Percentiles rank a stretch among this genome's conserved stretches.
phyloP scores from a whole-genome alignment of 2,329 filamentous ascomycete species.

The Thielaviopsis musarum region DNA sequence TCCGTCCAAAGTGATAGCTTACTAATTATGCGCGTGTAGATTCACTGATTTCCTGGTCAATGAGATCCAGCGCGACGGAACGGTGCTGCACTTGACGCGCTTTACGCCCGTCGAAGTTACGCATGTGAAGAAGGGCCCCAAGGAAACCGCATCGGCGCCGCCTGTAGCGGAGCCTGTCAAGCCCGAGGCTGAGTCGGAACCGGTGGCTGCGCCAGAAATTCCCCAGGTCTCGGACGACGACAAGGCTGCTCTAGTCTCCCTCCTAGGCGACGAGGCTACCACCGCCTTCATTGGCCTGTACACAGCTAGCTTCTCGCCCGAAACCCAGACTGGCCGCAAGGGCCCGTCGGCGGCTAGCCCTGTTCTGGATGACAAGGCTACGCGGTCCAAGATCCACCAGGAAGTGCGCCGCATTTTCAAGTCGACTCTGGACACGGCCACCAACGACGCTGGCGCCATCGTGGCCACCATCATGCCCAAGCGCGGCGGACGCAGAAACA shows the following conservation, averaged over 20 bases:
- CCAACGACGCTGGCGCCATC: slow-evolving; percentile 38
- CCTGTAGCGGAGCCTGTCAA: slow-evolving; percentile 5
- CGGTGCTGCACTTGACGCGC: slow-evolving; percentile 51
- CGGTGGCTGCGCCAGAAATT: slow-evolving; percentile 12
- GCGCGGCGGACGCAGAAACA: slow-evolving; percentile 13
- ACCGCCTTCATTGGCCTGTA: slow-evolving; percentile 27
- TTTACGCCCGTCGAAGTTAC: slow-evolving; percentile 8
- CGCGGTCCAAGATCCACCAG: slow-evolving; percentile 33
- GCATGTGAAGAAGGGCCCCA: slow-evolving; percentile 6
- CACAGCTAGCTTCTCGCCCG: slow-evolving; percentile 19
- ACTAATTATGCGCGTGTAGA: slow-evolving; percentile 22
- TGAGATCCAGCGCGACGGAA: slow-evolving; percentile 61
- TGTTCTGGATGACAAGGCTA: slow-evolving; percentile 26
- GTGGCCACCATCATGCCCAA: slow-evolving; percentile 48
- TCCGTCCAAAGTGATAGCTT: neutral
- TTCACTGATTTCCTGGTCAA: slow-evolving; percentile 91
- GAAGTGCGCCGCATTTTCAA: slow-evolving; percentile 64
- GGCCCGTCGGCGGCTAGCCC: slow-evolving; percentile 23
- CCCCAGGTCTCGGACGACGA: slow-evolving; percentile 18
- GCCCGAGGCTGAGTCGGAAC: slow-evolving; percentile 19
- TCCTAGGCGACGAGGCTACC: slow-evolving; percentile 25
- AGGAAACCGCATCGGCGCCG: neutral
- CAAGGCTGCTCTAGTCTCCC: slow-evolving; percentile 20
- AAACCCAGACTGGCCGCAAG: slow-evolving; percentile 17
- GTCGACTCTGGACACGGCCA: slow-evolving; percentile 61